Evolutionary conservation across 805 yeast genomes (phyloP), one percentile per base, ranked within the genome.

Genomic region (Brettanomyces custersianus): DNA sequence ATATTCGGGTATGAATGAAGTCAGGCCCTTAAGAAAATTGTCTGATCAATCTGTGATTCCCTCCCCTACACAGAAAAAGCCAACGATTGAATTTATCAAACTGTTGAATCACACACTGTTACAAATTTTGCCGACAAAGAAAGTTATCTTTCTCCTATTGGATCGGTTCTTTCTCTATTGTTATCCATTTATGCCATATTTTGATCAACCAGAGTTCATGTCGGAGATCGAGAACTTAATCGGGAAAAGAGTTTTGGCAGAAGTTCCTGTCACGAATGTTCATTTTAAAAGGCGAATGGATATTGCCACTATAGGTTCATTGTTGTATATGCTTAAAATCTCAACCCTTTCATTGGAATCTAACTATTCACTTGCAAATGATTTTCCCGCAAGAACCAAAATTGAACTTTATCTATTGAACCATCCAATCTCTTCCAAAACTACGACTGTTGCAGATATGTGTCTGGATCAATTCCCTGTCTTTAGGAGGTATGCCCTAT

Each of bases 381-480:
- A 16, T 20, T 18, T 21, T 16, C 34, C 34, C 7, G 26, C 18
- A 13, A 12, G 16, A 12, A 20, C 34, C 13, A 15, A 27, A 15
- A 15, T 11, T 12, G 29, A 27, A 15, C 9, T 9, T 11, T 27
- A 27, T 27, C 29, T 27, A 11, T 15, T 27, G n/a, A 13, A 27
- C 10, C 16, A 27, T 27, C 29, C n/a, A 9, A 27, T 27, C 13
- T 11, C n/a, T 12, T 9, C n/a, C 10, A 12, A 13, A 16, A 15
- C 21, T 8, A 15, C 21, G 67, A 16, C 59, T 37, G 68, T 68
- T 20, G 78, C 81, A 0, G 70, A 71, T 39, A 51, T 63, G 42
- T 75, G 82, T 45, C 49, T 76, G 32, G 67, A 69, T 40, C 77
- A 72, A 42, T 76, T 76, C 52, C 68, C 67, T 32, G 38, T 75